Conservation (phyloP, 495 filamentous ascomycete genomes). For the Hypoxylon rickii region DNA sequence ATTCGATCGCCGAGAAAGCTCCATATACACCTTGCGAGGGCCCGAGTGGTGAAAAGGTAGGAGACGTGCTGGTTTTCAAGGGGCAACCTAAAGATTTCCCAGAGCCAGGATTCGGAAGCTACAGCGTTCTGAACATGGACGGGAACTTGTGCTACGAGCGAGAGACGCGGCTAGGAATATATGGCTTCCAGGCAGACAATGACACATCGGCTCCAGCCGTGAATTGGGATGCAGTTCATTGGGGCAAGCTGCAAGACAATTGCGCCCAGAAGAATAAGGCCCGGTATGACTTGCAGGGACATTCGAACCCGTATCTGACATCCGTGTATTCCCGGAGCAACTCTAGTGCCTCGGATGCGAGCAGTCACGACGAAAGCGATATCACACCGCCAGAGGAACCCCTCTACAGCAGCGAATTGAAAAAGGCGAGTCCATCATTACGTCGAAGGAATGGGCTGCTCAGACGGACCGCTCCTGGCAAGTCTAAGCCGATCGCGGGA, state of each 20-base stretch:
- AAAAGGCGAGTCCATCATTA: background rate
- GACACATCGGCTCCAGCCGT: slow-evolving; percentile 45
- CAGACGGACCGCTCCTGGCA: slow-evolving; percentile 12
- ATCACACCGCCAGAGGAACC: slow-evolving; percentile 5
- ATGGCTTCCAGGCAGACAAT: slow-evolving; percentile 63
- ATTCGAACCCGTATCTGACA: slow-evolving; percentile 39
- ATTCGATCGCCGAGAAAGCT: slow-evolving; percentile 35
- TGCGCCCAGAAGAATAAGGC: slow-evolving; percentile 67
- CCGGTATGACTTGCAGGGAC: slow-evolving; percentile 53
- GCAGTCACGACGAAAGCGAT: slow-evolving; percentile 9
- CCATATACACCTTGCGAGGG: slow-evolving; percentile 45
- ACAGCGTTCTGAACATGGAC: slow-evolving; percentile 71
- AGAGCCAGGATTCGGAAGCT: slow-evolving; percentile 77
- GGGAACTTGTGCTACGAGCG: slow-evolving; percentile 91
- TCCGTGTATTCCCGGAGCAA: slow-evolving; percentile 34
- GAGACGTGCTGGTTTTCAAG: slow-evolving; percentile 51
- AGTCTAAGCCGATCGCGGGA: slow-evolving; percentile 7
- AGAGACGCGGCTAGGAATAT: slow-evolving; percentile 80
- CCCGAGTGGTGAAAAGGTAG: slow-evolving; percentile 34
- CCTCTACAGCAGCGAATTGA: slow-evolving; percentile 10
- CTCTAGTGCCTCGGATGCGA: slow-evolving; percentile 7
- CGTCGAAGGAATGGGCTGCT: slow-evolving; percentile 13
- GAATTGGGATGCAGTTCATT: slow-evolving; percentile 71
- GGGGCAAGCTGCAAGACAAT: slow-evolving; percentile 68
- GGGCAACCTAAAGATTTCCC: slow-evolving; percentile 75